Evolutionary conservation across 495 filamentous ascomycete species (phyloP), one percentile per base, ranked within the genome.

Genomic region (Penicillium alfredii): DNA sequence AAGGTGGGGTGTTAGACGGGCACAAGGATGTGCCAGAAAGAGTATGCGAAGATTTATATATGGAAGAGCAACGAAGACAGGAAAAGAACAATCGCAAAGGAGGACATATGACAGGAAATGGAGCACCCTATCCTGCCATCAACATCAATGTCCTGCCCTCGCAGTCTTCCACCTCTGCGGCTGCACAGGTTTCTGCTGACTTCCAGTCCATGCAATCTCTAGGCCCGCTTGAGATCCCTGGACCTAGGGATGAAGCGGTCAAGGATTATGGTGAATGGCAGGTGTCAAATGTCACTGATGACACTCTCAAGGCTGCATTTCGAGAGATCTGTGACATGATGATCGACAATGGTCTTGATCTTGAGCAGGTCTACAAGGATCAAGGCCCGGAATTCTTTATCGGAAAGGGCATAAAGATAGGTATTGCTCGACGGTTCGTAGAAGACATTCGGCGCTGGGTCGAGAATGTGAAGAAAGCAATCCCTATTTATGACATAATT

Each of bases 351-450:
- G 40, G 36, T 18, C 31, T 52, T 26, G 47, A 56, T 35, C 40
- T 60, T 10, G 41, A 50, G 43, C 56, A 51, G 38, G 47, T 60
- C 15, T 28, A 39, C 23, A 27, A 36, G n/a, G 42, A 56, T 40
- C 53, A 44, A 43, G 38, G 55, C 21, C 35, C 48, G 12, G 38
- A 4, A 23, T 53, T 55, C 33, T 53, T 53, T 18, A 44, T 44
- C 10, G 20, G 45, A 10, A 36, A 37, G 13, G 39, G 47, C 9
- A 37, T 53, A 8, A 58, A 43, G 31, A 30, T 19, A 19, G 51
- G 48, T 17, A 36, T 37, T 38, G 51, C 55, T n/a, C 18, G 37
- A 9, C 45, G 48, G 21, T 45, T 58, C 34, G 45, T 58, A 12
- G 17, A 27, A 19, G 48, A 55, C 31, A 58, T 58, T 35, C 12